Conservation (phyloP, 1,284 basidiomycete species). For the Cryptococcus jaspeensis region DNA sequence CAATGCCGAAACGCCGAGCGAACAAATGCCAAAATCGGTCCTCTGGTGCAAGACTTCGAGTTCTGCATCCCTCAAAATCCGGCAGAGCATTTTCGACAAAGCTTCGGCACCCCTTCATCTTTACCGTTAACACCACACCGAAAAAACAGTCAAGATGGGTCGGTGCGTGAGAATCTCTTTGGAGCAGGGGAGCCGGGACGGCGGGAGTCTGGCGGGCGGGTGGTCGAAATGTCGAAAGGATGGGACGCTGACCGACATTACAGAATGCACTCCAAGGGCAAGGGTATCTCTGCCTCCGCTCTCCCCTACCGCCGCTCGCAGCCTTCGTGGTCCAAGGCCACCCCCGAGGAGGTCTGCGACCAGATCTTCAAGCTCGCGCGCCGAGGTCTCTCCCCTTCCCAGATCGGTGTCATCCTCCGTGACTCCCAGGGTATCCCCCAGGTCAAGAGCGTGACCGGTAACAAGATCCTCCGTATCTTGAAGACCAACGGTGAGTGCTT, state of each 20-base stretch:
- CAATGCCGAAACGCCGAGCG: no score
- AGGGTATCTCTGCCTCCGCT: constrained; percentile 98
- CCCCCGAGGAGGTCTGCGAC: constrained; percentile 91
- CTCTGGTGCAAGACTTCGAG: neutral
- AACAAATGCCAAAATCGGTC: no score
- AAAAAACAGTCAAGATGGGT: constrained; percentile 39
- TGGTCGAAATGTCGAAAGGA: no score
- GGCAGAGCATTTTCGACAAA: no score
- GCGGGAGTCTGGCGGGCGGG: no score
- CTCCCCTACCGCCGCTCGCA: constrained; percentile 95
- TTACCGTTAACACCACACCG: neutral
- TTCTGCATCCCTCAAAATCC: no score
- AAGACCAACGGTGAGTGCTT: constrained; percentile 81
- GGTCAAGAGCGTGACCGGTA: constrained; percentile 96
- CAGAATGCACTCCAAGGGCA: constrained; percentile 93
- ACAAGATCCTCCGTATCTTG: constrained; percentile 99
- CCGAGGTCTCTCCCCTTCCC: constrained; percentile 96
- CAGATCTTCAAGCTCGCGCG: constrained; percentile 97
- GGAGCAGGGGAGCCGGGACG: neutral
- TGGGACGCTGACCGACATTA: no score
- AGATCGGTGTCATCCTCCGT: constrained; percentile 97
- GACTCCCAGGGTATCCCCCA: constrained; percentile 95
- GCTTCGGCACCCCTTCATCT: constrained; percentile 7
- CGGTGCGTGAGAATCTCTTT: constrained; percentile 25
- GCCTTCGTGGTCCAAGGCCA: constrained; percentile 95